Percentiles rank a stretch among this genome's conserved stretches.
These are phyloP conservation scores for Infundibulicybe gibba DNA, from an alignment of 768 basidiomycete genomes.

Conservation along the genomic window DNA sequence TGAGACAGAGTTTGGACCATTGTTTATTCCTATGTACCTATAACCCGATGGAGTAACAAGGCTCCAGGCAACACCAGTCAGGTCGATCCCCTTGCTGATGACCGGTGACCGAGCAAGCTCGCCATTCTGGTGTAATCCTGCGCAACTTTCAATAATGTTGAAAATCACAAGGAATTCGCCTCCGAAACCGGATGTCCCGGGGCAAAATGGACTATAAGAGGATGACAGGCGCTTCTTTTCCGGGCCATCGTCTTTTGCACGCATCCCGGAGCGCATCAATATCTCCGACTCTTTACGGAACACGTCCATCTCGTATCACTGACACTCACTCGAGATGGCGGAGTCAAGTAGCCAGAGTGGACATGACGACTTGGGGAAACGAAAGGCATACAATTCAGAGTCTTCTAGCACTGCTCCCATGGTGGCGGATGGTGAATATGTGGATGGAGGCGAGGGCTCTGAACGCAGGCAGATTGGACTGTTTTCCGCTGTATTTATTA, in stretches of 20 bases:
- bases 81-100: too few relatives aligned
- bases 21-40: too few relatives aligned
- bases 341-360: too few relatives aligned
- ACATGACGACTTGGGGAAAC: too few relatives aligned
- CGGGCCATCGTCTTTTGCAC: background rate
- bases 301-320: background rate
- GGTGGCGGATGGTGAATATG: background rate
- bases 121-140: background rate
- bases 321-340: background rate
- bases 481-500: conserved; percentile 34
- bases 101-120: background rate
- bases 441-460: background rate
- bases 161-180: too few relatives aligned
- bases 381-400: too few relatives aligned
- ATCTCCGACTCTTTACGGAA: background rate
- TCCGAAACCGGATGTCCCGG: background rate
- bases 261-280: background rate
- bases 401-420: background rate
- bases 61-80: too few relatives aligned
- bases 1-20: too few relatives aligned
- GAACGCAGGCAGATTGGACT: conserved; percentile 18
- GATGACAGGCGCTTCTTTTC: background rate
- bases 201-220: background rate
- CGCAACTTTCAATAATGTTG: background rate
- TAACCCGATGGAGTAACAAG: too few relatives aligned